phyloP scores from a whole-genome alignment of 106 monocot genomes.

The Acanthochlamys bracteata region DNA sequence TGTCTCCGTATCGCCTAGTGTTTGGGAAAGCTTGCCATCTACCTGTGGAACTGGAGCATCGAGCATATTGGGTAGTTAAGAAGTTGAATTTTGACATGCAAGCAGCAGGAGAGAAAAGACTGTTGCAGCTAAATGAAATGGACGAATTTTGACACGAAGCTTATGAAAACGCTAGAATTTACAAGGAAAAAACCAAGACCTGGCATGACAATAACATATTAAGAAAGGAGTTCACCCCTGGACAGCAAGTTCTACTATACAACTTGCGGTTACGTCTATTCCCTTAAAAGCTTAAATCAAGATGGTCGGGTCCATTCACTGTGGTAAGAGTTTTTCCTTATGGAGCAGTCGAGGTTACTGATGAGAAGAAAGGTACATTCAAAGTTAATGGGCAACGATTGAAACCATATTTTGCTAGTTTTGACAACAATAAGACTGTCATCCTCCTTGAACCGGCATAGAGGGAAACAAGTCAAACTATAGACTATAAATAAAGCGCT shows the following conservation, averaged over 20 bases:
- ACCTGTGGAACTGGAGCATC: conserved; percentile 12
- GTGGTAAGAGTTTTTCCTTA: background rate
- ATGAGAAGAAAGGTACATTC: background rate
- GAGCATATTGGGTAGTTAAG: conserved; percentile 9
- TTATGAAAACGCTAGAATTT: conserved; percentile 6
- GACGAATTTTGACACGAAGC: conserved; percentile 6
- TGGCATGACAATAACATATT: conserved; percentile 8
- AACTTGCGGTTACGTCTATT: background rate
- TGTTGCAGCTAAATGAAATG: conserved; percentile 11
- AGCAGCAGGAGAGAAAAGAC: background rate
- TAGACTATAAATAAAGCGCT: too few species aligned
- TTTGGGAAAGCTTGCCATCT: conserved; percentile 13
- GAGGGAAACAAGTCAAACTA: too few species aligned
- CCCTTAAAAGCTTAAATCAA: background rate
- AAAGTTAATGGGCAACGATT: conserved; percentile 1
- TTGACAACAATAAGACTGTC: too few species aligned
- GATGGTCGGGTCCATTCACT: background rate
- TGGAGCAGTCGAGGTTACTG: background rate
- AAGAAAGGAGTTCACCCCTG: background rate
- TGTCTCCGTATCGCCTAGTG: conserved; percentile 4
- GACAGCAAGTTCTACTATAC: background rate
- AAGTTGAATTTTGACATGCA: conserved; percentile 1
- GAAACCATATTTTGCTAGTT: too few species aligned
- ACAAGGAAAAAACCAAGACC: conserved; percentile 6
- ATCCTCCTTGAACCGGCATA: too few species aligned